These are phyloP conservation scores for Malassezia globosa DNA, from an alignment of 1,284 basidiomycete species.

Conservation along the genomic window DNA sequence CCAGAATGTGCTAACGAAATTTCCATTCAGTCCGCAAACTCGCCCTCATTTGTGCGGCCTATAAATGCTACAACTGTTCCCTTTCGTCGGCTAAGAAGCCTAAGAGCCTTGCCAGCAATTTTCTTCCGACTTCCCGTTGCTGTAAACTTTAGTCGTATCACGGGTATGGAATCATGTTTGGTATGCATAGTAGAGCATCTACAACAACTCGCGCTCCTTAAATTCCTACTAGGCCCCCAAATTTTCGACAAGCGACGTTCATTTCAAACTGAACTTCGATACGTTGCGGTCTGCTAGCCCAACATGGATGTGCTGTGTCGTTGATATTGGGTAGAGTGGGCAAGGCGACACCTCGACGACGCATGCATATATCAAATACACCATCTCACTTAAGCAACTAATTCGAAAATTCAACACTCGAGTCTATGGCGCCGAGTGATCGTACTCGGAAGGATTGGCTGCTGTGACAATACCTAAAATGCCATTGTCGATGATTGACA, in stretches of 20 bases:
- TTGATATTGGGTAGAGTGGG: too few species aligned
- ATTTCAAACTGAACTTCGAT: conserved; percentile 52
- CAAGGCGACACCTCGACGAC: too few species aligned
- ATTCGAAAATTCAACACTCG: too few species aligned
- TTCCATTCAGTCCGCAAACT: conserved; percentile 52
- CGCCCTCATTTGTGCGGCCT: conserved; percentile 19
- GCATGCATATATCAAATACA: too few species aligned
- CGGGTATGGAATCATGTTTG: conserved; percentile 58
- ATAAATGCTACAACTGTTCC: conserved; percentile 17
- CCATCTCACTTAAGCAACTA: too few species aligned
- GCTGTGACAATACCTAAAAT: too few species aligned
- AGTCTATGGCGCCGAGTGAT: too few species aligned
- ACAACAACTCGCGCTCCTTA: conserved; percentile 51
- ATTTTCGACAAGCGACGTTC: conserved; percentile 51
- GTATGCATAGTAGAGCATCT: conserved; percentile 12
- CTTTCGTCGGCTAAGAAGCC: conserved; percentile 51
- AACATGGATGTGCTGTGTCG: conserved; percentile 11
- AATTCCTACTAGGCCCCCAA: conserved; percentile 53
- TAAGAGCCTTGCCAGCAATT: conserved; percentile 66
- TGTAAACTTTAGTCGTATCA: conserved; percentile 60
- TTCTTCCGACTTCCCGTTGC: conserved; percentile 61
- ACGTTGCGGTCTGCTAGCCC: conserved; percentile 13
- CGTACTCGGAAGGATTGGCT: too few species aligned
- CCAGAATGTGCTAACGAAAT: conserved; percentile 70
- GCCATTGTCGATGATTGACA: too few species aligned